These are phyloP conservation scores for Clarireedia hainanense DNA, from an alignment of 2,329 filamentous ascomycete species.

Conservation along the genomic window DNA sequence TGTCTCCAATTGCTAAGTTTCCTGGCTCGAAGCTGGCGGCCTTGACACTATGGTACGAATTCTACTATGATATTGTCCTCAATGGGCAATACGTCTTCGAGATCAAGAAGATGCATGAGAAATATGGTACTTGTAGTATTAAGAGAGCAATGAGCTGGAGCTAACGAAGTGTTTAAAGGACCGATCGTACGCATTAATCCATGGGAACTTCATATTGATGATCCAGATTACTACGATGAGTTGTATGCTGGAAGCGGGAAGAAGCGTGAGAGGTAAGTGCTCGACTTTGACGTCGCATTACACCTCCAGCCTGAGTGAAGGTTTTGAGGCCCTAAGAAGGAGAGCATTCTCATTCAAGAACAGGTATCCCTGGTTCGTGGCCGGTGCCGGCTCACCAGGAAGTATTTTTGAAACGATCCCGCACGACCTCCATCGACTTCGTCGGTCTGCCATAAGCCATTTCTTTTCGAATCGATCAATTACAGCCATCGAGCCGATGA, in stretches of 20 bases:
- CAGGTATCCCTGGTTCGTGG: conserved; percentile 2
- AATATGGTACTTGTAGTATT: conserved; percentile 25
- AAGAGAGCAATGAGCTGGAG: background rate
- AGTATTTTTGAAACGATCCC: conserved; percentile 5
- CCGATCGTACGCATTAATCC: conserved; percentile 7
- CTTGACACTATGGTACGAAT: conserved; percentile 24
- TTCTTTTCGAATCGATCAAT: conserved; percentile 20
- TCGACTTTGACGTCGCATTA: background rate
- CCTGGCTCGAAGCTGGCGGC: conserved; percentile 30
- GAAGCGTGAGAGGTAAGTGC: conserved; percentile 12
- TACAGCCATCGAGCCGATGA: conserved; percentile 14
- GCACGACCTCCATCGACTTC: conserved; percentile 18
- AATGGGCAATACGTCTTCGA: conserved; percentile 36
- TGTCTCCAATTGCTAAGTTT: conserved; percentile 29
- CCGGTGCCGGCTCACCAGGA: background rate
- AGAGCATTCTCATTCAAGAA: background rate
- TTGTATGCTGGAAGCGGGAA: conserved; percentile 28
- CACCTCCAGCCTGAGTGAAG: background rate
- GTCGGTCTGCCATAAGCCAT: conserved; percentile 17
- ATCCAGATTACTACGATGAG: conserved; percentile 32
- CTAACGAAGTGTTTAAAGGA: conserved; percentile 25
- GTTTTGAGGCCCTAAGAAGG: background rate
- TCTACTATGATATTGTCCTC: conserved; percentile 36
- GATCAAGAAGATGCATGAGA: conserved; percentile 35
- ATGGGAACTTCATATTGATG: conserved; percentile 34